phyloP scores from a whole-genome alignment of 441 rosid genomes.

The Gossypium lobatum region DNA sequence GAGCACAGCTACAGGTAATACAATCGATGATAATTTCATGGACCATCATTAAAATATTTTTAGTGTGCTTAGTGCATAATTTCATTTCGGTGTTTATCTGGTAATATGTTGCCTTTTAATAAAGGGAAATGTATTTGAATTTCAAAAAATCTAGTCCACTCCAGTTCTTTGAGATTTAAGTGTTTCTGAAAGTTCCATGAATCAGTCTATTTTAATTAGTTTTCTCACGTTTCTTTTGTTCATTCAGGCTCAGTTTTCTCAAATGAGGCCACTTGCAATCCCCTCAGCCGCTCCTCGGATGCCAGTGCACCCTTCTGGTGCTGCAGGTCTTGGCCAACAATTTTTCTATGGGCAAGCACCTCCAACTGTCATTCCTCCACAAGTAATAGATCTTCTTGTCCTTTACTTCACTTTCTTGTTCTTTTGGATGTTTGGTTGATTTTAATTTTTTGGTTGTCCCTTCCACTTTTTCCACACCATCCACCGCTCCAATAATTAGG shows the following conservation, averaged over 20 bases:
- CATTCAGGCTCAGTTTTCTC: slow-evolving; percentile 59
- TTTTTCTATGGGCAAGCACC: slow-evolving; percentile 66
- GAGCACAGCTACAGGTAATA: slow-evolving; percentile 59
- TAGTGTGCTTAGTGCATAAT: no score
- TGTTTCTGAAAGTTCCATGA: neutral
- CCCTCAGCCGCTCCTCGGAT: slow-evolving; percentile 47
- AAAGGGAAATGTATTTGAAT: neutral
- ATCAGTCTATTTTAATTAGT: neutral
- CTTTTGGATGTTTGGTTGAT: neutral
- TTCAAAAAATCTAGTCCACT: neutral
- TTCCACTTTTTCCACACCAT: no score
- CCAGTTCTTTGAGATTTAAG: neutral
- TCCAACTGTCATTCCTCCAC: slow-evolving; percentile 57
- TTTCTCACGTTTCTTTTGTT: neutral
- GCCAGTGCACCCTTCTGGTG: slow-evolving; percentile 59
- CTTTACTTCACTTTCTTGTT: neutral
- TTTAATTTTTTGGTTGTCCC: neutral
- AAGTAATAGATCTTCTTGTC: slow-evolving; percentile 23
- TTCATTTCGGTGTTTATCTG: no score
- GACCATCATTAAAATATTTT: neutral
- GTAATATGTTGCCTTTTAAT: neutral
- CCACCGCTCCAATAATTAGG: no score
- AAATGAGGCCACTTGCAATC: slow-evolving; percentile 55
- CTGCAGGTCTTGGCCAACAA: slow-evolving; percentile 48
- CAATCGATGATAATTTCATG: neutral